phyloP scores from a whole-genome alignment of 345 rosid species.

The Acer negundo region DNA sequence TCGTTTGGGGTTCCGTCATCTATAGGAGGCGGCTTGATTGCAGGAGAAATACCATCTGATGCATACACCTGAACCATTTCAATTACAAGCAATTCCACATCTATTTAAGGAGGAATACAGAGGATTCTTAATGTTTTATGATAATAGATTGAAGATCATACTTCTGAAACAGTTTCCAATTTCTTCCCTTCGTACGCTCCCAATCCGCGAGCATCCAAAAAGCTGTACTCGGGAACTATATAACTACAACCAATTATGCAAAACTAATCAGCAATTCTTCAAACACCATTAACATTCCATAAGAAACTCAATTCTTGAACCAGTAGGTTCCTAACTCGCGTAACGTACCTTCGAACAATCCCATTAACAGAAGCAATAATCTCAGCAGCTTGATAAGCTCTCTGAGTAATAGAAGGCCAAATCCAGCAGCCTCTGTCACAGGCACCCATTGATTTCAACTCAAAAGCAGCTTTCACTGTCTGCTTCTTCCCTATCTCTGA shows the following conservation, averaged over 20 bases:
- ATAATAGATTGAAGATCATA: constrained; percentile 28
- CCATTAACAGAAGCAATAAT: constrained; percentile 76
- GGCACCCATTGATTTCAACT: constrained; percentile 74
- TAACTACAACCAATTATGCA: constrained; percentile 45
- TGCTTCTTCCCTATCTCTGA: constrained; percentile 90
- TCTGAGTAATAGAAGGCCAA: constrained; percentile 97
- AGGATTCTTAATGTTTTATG: too few species aligned
- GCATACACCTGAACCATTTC: constrained; percentile 62
- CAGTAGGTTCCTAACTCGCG: neutral
- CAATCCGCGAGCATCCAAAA: constrained; percentile 93
- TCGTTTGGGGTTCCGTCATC: constrained; percentile 96
- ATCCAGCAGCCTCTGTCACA: constrained; percentile 86
- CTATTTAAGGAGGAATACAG: neutral
- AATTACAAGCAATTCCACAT: neutral
- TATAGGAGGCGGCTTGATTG: constrained; percentile 84
- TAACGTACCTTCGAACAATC: constrained; percentile 56
- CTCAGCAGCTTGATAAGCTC: constrained; percentile 96
- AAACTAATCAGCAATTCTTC: neutral
- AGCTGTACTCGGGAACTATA: constrained; percentile 91
- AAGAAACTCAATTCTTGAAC: too few species aligned
- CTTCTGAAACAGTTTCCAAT: constrained; percentile 74
- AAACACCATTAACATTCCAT: neutral
- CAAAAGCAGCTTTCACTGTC: constrained; percentile 60
- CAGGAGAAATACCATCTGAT: constrained; percentile 72
- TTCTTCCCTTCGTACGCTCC: constrained; percentile 93